Base-by-base conservation (phyloP, 768 basidiomycete species). In the Steccherinum ochraceum region DNA sequence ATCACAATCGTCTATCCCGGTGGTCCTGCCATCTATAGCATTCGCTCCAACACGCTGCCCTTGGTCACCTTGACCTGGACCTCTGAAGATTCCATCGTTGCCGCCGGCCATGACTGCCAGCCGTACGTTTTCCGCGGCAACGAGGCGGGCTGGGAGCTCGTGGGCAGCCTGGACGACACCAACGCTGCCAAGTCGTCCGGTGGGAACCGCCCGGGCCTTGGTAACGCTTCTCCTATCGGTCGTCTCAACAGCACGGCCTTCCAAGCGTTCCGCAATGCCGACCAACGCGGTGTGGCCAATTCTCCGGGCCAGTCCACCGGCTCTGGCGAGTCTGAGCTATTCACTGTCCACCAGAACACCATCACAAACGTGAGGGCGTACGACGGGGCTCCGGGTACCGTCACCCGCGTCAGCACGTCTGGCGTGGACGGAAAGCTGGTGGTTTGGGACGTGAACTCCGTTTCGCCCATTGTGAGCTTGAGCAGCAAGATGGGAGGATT, bases 91-190 rank as follows among this genome's bases (percentile, higher is more conserved):
- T 70, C 81, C 7, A 67, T 99, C 56, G 76, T 99, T 40, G 93
- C 92, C 0, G 96, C 93, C 0, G 96, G 96, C 0, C 95, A 99
- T 69, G 96, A 98, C 65, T 99, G 96, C 71, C 93, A 94, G 64
- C 96, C 96, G 1, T 70, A 93, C 20, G 79, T 96, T 24, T 94
- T 93, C 69, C 74, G 79, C 2, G 93, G 93, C 7, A 76, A 76
- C 39, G 75, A 78, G 45, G 70, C 59, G 2, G 93, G 92, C 1
- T 99, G 96, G 96, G 74, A 80, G 43, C 71, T 80, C 41, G 71
- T 79, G 30, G 87, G 89, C 12, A 90, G 86, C 51, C 77, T 99
- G 57, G 96, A 98, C 62, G 90, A 95, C 59, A 74, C 83, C n/a
- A 77, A 73, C 12, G 64, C 75, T 12, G 63, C 63, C 44, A 72